Evolutionary conservation across 768 basidiomycete genomes (phyloP).

Genomic region (Epithele typhae): DNA sequence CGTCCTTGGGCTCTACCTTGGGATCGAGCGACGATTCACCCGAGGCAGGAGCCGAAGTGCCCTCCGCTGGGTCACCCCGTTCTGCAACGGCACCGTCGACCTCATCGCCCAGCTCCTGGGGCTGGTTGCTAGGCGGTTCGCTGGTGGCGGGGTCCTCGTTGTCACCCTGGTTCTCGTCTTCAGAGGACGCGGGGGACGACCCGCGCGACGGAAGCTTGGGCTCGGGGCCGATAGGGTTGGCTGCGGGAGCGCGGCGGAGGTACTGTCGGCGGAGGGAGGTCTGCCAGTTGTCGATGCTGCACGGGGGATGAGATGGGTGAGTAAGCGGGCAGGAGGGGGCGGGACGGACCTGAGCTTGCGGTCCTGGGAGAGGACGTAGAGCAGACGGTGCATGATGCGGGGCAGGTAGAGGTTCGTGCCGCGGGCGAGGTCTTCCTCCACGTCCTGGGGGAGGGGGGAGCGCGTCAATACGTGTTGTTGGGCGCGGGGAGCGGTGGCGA

Average conservation of each 20-base stretch:
- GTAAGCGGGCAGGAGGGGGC: conserved; percentile 8
- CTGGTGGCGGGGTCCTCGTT: background rate
- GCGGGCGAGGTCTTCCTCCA: conserved; percentile 71
- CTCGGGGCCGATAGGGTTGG: conserved; percentile 70
- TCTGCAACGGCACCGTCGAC: background rate
- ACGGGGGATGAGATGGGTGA: conserved; percentile 9
- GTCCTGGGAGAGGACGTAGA: conserved; percentile 75
- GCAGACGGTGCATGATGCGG: conserved; percentile 69
- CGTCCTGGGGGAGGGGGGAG: conserved; percentile 44
- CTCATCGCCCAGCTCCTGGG: background rate
- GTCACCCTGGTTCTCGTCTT: conserved; percentile 13
- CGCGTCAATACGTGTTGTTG: conserved; percentile 8
- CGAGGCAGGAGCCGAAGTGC: background rate
- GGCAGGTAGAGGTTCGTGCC: conserved; percentile 59
- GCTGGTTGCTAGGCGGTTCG: too few relatives aligned
- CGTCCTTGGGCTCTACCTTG: conserved; percentile 5
- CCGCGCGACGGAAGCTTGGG: conserved; percentile 28
- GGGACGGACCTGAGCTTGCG: conserved; percentile 67
- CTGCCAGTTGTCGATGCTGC: conserved; percentile 76
- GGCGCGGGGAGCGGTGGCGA: background rate
- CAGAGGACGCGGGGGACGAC: conserved; percentile 14
- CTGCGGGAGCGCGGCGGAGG: conserved; percentile 61
- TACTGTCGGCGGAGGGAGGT: conserved; percentile 74
- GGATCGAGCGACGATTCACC: background rate
- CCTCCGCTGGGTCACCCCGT: background rate